A percentile compares a stretch with the other conserved stretches of the same genome.
These are phyloP conservation scores for Blastobotrys capitulatus DNA, from an alignment of 1,139 yeast genomes.

Conservation along the genomic window DNA sequence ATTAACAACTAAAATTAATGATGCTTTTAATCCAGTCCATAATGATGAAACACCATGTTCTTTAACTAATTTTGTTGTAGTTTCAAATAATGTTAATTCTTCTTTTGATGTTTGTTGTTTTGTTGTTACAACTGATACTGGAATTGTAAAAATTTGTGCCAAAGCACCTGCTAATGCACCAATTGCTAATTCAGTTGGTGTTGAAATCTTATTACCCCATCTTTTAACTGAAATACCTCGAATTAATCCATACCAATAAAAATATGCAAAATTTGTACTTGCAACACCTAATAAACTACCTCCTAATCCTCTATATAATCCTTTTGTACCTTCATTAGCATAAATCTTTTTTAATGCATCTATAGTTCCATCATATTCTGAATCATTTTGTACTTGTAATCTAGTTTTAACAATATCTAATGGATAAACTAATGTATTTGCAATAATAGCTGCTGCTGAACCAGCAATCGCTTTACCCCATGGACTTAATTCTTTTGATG, in stretches of 20 bases:
- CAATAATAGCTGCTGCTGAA: slow-evolving; percentile 76
- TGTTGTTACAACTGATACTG: slow-evolving; percentile 76
- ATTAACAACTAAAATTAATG: slow-evolving; percentile 70
- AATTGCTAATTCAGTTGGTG: slow-evolving; percentile 65
- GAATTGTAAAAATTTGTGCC: slow-evolving; percentile 78
- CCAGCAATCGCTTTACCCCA: slow-evolving; percentile 81
- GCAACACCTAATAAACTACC: slow-evolving; percentile 71
- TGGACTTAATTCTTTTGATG: slow-evolving; percentile 32
- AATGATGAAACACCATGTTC: slow-evolving; percentile 69
- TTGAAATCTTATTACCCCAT: slow-evolving; percentile 37
- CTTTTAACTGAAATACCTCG: slow-evolving; percentile 51
- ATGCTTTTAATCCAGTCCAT: slow-evolving; percentile 83
- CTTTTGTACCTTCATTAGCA: slow-evolving; percentile 55
- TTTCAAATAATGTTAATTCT: slow-evolving; percentile 38
- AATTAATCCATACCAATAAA: slow-evolving; percentile 78
- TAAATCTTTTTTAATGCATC: slow-evolving; percentile 62
- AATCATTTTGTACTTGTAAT: slow-evolving; percentile 48
- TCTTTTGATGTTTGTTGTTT: slow-evolving; percentile 57
- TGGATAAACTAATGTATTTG: slow-evolving; percentile 85
- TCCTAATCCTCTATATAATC: slow-evolving; percentile 69
- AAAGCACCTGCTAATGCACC: slow-evolving; percentile 85
- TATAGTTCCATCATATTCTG: slow-evolving; percentile 47
- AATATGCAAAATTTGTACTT: slow-evolving; percentile 76
- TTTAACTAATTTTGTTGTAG: slow-evolving; percentile 52
- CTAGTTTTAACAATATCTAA: slow-evolving; percentile 78